Evolutionary conservation across 371 early-diverging fungal genomes (phyloP).

Genomic region (Sporodiniella umbellata): DNA sequence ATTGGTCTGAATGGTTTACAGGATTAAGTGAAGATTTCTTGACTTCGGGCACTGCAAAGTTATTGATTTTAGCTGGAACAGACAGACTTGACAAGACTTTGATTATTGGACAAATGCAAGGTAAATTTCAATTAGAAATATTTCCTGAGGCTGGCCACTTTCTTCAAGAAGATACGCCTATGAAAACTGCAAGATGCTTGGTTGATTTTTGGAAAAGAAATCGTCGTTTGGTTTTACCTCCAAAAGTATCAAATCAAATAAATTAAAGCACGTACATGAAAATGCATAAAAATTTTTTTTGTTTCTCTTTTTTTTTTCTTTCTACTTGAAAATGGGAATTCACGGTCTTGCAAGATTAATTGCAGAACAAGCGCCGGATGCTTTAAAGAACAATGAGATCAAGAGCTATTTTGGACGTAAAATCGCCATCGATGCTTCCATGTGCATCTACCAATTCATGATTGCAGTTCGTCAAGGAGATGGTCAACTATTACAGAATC

Average conservation of each 20-base stretch:
- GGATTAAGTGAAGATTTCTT: constrained; percentile 82
- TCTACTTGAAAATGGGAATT: constrained; percentile 75
- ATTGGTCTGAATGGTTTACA: constrained; percentile 89
- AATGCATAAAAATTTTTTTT: neutral
- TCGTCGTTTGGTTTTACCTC: constrained; percentile 64
- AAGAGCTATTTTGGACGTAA: constrained; percentile 94
- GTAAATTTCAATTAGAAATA: constrained; percentile 87
- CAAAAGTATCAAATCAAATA: constrained; percentile 22
- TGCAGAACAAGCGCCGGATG: constrained; percentile 86
- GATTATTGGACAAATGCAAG: constrained; percentile 96
- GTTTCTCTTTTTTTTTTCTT: neutral
- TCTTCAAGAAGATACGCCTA: constrained; percentile 89
- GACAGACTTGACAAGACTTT: constrained; percentile 90
- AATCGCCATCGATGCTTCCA: constrained; percentile 98
- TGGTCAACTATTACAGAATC: constrained; percentile 87
- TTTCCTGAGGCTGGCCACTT: constrained; percentile 85
- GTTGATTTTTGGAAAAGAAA: constrained; percentile 83
- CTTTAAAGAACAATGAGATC: constrained; percentile 83
- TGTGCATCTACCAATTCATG: constrained; percentile 99
- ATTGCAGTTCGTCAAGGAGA: constrained; percentile 96
- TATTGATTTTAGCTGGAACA: constrained; percentile 89
- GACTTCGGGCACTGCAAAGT: constrained; percentile 61
- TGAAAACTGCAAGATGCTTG: constrained; percentile 63
- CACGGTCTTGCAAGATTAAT: constrained; percentile 93
- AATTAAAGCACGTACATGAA: neutral